phyloP scores from a whole-genome alignment of 306 rosid species.

The Begonia loranthoides region DNA sequence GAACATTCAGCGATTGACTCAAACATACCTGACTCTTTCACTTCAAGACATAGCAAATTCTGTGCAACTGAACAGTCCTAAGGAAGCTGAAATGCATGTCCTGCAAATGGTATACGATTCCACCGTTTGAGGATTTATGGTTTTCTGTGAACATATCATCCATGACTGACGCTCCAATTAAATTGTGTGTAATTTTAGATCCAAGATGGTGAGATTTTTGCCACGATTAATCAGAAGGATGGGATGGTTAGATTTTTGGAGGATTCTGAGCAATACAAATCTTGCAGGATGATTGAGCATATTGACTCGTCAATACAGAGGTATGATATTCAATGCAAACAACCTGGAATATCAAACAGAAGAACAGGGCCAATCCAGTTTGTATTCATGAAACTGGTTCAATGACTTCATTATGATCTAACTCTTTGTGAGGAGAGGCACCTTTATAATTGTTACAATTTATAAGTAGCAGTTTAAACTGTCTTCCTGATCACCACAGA shows the following conservation, averaged over 20 bases:
- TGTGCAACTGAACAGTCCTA: constrained; percentile 54
- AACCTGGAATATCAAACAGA: too few relatives aligned
- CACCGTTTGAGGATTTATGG: background rate
- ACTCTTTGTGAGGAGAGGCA: too few relatives aligned
- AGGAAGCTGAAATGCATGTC: constrained; percentile 90
- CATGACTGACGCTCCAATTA: constrained; percentile 3
- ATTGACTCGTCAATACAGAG: constrained; percentile 68
- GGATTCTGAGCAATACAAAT: constrained; percentile 75
- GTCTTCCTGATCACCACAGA: too few relatives aligned
- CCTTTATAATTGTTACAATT: too few relatives aligned
- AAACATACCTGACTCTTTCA: constrained; percentile 80
- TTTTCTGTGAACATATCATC: background rate
- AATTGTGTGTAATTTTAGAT: constrained; percentile 31
- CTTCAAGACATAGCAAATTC: constrained; percentile 77
- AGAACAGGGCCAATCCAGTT: too few relatives aligned
- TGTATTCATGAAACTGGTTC: too few relatives aligned
- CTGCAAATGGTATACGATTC: constrained; percentile 55
- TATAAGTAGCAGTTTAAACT: too few relatives aligned
- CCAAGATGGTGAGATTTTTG: constrained; percentile 76
- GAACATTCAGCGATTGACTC: constrained; percentile 80
- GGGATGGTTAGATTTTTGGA: constrained; percentile 93
- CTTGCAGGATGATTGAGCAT: constrained; percentile 61
- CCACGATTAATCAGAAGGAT: constrained; percentile 71
- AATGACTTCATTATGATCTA: too few relatives aligned
- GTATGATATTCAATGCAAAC: constrained; percentile 16